phyloP scores from a whole-genome alignment of 495 filamentous ascomycete species.

The Podospora didyma region DNA sequence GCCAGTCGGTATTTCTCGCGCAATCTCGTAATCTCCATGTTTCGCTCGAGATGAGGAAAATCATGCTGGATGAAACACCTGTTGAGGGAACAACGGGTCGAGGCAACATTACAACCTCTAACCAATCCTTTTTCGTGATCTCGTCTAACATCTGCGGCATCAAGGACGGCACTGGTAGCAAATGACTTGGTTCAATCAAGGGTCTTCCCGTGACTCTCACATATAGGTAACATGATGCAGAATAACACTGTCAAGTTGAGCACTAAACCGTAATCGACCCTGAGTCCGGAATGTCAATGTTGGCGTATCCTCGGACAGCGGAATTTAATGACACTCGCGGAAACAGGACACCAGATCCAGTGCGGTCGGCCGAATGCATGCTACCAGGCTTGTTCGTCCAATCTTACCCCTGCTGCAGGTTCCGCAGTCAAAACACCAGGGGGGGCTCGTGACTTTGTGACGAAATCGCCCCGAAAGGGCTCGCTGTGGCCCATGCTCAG shows the following conservation, averaged over 20 bases:
- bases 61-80: not conserved
- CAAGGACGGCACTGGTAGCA: not conserved
- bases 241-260: no score
- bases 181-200: not conserved
- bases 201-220: no score
- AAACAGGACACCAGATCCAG: no score
- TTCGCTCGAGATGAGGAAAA: not conserved
- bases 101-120: not conserved
- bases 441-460: not conserved
- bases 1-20: not conserved
- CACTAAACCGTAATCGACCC: no score
- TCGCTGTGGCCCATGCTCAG: not conserved
- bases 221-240: no score
- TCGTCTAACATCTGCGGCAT: not conserved
- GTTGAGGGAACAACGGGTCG: not conserved
- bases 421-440: not conserved
- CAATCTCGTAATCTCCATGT: not conserved
- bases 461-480: not conserved
- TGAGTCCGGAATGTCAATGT: no score
- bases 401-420: no score
- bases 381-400: no score
- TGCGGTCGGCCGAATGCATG: no score
- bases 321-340: no score
- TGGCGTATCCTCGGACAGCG: no score
- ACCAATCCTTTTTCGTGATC: not conserved